Percentiles rank a stretch among this genome's conserved stretches.
phyloP scores from a whole-genome alignment of 2,329 filamentous ascomycete genomes.

The Fusarium beomiforme region DNA sequence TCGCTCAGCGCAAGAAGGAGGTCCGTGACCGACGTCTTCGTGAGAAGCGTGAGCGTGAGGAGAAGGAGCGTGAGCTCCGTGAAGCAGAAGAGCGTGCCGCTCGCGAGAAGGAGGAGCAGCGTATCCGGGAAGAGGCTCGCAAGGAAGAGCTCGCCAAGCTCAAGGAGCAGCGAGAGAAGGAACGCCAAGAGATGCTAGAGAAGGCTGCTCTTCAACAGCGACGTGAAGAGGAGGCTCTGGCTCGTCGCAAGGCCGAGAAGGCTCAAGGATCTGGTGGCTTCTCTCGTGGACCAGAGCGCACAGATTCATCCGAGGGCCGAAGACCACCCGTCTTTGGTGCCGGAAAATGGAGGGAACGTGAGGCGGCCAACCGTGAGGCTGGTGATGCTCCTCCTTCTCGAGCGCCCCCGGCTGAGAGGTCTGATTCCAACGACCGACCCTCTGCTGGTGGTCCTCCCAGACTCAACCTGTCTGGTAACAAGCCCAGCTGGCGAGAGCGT shows the following conservation, averaged over 20 bases:
- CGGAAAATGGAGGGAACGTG: conserved; percentile 57
- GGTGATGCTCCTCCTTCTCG: conserved; percentile 46
- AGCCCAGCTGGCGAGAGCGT: conserved; percentile 78
- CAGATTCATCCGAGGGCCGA: conserved; percentile 46
- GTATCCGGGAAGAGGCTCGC: conserved; percentile 81
- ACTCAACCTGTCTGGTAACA: conserved; percentile 66
- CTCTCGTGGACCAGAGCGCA: conserved; percentile 46
- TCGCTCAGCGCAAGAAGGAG: conserved; percentile 87
- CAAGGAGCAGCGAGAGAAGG: conserved; percentile 72
- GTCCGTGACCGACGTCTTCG: conserved; percentile 82
- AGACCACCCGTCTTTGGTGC: conserved; percentile 48
- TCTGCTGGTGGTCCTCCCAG: conserved; percentile 64
- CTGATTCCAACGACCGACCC: conserved; percentile 59
- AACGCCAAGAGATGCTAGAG: conserved; percentile 74
- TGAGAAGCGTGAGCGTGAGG: conserved; percentile 86
- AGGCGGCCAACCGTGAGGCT: conserved; percentile 43
- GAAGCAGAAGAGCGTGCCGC: conserved; percentile 88
- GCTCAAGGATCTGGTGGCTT: conserved; percentile 51
- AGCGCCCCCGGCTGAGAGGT: conserved; percentile 52
- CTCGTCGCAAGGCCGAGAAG: conserved; percentile 75
- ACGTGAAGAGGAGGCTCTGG: conserved; percentile 89
- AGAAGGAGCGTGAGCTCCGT: conserved; percentile 77
- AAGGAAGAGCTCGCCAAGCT: conserved; percentile 73
- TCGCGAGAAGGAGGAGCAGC: conserved; percentile 87
- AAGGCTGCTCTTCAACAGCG: conserved; percentile 77